Percentiles rank a stretch among this genome's conserved stretches.
Evolutionary conservation across 352 stramenopile species (phyloP).

Genomic region (Phytophthora boehmeriae): DNA sequence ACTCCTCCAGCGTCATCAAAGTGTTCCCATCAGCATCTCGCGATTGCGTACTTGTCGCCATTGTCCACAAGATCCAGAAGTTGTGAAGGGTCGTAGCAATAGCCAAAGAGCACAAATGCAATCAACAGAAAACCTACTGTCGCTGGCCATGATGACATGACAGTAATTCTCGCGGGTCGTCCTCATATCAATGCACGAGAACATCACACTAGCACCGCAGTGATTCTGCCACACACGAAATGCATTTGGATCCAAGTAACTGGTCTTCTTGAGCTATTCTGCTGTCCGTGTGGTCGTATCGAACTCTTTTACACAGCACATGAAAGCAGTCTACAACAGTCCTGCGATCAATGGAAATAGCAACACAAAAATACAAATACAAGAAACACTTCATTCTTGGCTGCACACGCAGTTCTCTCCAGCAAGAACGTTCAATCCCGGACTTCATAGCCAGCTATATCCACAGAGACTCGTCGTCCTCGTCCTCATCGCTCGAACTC

Average conservation of each 20-base stretch:
- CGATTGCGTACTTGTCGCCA: neutral
- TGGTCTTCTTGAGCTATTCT: conserved; percentile 32
- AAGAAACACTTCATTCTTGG: conserved; percentile 19
- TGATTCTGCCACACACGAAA: conserved; percentile 23
- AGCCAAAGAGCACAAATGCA: too few species aligned
- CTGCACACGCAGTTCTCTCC: conserved; percentile 7
- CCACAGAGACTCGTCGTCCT: conserved; percentile 49
- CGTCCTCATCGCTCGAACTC: conserved; percentile 31
- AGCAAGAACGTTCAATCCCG: neutral
- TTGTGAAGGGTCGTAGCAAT: conserved; percentile 28
- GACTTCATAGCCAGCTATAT: conserved; percentile 29
- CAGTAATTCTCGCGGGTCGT: conserved; percentile 25
- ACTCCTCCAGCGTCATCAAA: conserved; percentile 64
- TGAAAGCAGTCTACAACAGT: neutral
- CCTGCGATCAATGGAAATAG: neutral
- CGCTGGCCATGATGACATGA: too few species aligned
- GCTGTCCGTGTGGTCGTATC: conserved; percentile 41
- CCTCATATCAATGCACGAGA: conserved; percentile 31
- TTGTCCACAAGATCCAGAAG: conserved; percentile 19
- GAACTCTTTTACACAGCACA: conserved; percentile 30
- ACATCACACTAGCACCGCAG: conserved; percentile 35
- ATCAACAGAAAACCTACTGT: too few species aligned
- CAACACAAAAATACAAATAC: conserved; percentile 10
- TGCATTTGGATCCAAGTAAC: conserved; percentile 30
- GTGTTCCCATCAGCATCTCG: conserved; percentile 21